Conservation (phyloP, 805 yeast genomes). For the Hanseniaspora mollemarum region DNA sequence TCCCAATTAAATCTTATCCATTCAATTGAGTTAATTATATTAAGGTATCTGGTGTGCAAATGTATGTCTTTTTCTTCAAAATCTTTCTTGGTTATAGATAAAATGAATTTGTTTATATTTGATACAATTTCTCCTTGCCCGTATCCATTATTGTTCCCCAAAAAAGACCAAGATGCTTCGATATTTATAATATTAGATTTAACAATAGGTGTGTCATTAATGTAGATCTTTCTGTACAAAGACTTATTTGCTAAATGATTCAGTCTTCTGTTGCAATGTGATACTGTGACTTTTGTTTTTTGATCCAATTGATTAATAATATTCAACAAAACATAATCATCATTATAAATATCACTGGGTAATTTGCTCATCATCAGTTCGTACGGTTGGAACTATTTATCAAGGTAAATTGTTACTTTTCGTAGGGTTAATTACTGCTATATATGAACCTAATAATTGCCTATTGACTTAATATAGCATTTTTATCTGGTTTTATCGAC, state of each 20-base stretch:
- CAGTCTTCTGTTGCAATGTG: conserved; percentile 25
- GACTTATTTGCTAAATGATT: conserved; percentile 27
- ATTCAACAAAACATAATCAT: conserved; percentile 27
- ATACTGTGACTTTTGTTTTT: conserved; percentile 26
- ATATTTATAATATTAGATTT: conserved; percentile 28
- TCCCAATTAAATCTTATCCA: conserved; percentile 38
- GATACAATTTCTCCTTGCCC: conserved; percentile 12
- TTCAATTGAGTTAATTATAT: conserved; percentile 25
- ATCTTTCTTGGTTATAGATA: not conserved
- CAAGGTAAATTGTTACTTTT: not conserved
- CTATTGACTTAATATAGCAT: no score
- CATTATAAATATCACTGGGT: conserved; percentile 7
- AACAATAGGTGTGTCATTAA: conserved; percentile 35
- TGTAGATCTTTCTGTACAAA: conserved; percentile 31
- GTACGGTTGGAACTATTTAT: not conserved
- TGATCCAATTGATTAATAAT: conserved; percentile 31
- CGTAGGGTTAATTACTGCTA: no score
- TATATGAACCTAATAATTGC: no score
- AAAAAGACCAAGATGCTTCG: conserved; percentile 34
- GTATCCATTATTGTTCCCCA: conserved; percentile 18
- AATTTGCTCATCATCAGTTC: not conserved
- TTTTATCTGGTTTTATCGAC: no score
- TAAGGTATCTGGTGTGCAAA: conserved; percentile 18
- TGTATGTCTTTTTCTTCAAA: not conserved
- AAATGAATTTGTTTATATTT: conserved; percentile 12